phyloP scores from a whole-genome alignment of 805 yeast species.

The Monosporozyma yasuniensis region DNA sequence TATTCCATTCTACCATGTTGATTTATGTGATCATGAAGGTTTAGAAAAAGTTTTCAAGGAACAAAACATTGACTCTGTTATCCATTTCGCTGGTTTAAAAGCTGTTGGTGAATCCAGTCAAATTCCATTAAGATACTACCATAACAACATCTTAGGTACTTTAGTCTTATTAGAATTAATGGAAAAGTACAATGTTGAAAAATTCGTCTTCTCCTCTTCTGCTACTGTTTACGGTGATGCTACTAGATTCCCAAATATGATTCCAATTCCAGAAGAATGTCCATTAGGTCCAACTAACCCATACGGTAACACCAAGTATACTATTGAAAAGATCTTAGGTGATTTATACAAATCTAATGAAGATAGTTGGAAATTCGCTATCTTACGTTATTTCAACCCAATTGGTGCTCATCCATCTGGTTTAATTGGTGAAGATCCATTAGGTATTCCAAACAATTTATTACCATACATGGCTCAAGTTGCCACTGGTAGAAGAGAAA shows the following conservation, averaged over 20 bases:
- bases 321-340: conserved; percentile 52
- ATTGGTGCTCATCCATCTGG: conserved; percentile 84
- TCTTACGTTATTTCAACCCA: conserved; percentile 73
- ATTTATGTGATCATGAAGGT: conserved; percentile 43
- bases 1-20: conserved; percentile 50
- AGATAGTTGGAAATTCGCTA: conserved; percentile 42
- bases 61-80: conserved; percentile 46
- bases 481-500: conserved; percentile 60
- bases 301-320: conserved; percentile 62
- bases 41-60: conserved; percentile 41
- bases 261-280: conserved; percentile 72
- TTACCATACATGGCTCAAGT: conserved; percentile 72
- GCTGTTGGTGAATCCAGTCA: conserved; percentile 73
- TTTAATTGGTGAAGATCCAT: conserved; percentile 70
- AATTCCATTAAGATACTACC: conserved; percentile 60
- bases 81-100: conserved; percentile 77
- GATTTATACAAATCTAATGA: conserved; percentile 43
- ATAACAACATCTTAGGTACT: conserved; percentile 60
- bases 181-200: conserved; percentile 37
- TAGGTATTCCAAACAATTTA: conserved; percentile 67
- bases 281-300: conserved; percentile 71
- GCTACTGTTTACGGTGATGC: conserved; percentile 84
- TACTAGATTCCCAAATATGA: conserved; percentile 58
- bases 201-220: conserved; percentile 64
- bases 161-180: conserved; percentile 47